phyloP scores from a whole-genome alignment of 208 protist genomes.

The Trypanosoma theileri region DNA sequence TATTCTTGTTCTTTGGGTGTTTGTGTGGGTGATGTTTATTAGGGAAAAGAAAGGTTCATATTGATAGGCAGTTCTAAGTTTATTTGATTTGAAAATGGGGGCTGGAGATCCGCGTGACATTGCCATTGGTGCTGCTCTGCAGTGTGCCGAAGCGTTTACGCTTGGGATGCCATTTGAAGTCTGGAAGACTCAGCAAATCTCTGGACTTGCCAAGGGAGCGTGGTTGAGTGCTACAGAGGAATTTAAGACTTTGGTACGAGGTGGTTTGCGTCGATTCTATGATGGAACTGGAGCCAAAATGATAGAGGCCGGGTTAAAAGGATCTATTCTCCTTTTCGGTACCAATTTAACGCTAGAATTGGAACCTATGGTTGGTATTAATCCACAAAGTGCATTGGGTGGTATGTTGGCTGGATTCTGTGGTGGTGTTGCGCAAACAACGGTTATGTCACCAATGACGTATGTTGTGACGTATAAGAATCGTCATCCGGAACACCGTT shows the following conservation, averaged over 20 bases:
- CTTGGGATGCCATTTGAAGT: constrained; percentile 54
- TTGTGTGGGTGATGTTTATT: neutral
- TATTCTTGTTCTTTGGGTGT: neutral
- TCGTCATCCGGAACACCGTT: constrained; percentile 20
- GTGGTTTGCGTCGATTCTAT: constrained; percentile 34
- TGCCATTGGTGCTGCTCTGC: constrained; percentile 31
- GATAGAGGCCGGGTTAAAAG: constrained; percentile 39
- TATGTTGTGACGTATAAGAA: constrained; percentile 41
- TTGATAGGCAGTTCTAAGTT: constrained; percentile 16
- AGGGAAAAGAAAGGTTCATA: neutral
- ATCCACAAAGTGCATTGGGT: constrained; percentile 24
- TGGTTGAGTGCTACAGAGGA: constrained; percentile 18
- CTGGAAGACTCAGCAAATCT: constrained; percentile 35
- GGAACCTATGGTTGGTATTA: constrained; percentile 20
- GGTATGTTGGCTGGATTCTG: constrained; percentile 37
- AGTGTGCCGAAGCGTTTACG: constrained; percentile 32
- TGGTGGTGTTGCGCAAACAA: constrained; percentile 32
- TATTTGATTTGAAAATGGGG: constrained; percentile 22
- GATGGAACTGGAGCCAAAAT: constrained; percentile 37
- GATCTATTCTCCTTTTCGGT: constrained; percentile 42
- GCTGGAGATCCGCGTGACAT: constrained; percentile 32
- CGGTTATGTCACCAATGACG: constrained; percentile 36
- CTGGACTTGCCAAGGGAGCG: constrained; percentile 14
- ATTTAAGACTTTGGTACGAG: constrained; percentile 15
- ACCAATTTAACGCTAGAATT: constrained; percentile 35